Base-by-base conservation (phyloP, 345 rosid species). In the Clausena lansium region DNA sequence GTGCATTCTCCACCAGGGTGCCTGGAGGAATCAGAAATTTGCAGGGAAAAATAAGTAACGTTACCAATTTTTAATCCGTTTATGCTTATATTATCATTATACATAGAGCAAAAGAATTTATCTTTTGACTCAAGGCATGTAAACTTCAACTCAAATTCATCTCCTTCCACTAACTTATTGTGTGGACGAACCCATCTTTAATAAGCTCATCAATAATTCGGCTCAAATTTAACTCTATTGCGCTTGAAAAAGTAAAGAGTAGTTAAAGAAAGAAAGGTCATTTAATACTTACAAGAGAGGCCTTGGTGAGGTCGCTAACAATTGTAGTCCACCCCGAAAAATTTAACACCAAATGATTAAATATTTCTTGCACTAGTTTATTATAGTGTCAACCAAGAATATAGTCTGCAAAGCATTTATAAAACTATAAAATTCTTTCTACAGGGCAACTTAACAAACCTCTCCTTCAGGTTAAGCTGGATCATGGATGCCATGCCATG, bases 241-340 rank as follows among this genome's bases (percentile, higher is more conserved):
- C 45, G 3, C 45, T 39, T 39, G 45, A 39, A 9, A 39, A 39
- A 39, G 45, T 9, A 39, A 9, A 39, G 45, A 39, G 45, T 39
- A 39, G 45, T 39, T 39, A 39, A 39, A 39, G 10, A 39, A 39
- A 39, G 35, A 64, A 33, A 33, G 24, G 25, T 9, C n/a, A 6
- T 3, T 38, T 24, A 3, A 47, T 27, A 72, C 97, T 87, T 87
- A 96, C 98, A n/a, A 92, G 94, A 76, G 98, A 97, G 69, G 94
- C 98, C 90, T 92, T 96, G 74, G 93, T 94, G 73, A 96, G 95
- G 90, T 94, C 92, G 76, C 99, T 96, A 67, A 96, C 97, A 78
- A 96, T 90, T 78, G 98, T 91, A 54, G 98, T 97, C 52, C 91
- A 25, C 88, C 94, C 97, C 94, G 91, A 62, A 84, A 74, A 55